Conservation (phyloP, 352 stramenopile genomes). For the Peronospora belbahrii region DNA sequence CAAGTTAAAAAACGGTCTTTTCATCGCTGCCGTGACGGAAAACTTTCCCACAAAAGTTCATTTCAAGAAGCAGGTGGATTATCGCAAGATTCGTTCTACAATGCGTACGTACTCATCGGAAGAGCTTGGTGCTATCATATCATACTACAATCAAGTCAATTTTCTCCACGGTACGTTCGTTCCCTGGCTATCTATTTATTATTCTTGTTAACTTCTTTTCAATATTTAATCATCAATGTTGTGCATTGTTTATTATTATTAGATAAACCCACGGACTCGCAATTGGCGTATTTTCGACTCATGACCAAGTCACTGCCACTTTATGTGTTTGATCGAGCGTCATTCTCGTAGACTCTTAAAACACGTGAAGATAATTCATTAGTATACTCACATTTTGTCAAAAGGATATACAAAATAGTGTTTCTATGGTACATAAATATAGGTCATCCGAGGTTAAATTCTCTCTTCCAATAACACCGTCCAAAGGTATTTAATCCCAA, state of each 20-base stretch:
- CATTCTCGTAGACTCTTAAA: constrained; percentile 54
- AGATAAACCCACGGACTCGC: constrained; percentile 64
- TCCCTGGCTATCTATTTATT: not conserved
- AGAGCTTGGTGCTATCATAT: constrained; percentile 63
- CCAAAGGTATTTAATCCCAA: too few species aligned
- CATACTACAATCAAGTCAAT: constrained; percentile 82
- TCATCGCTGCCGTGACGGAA: constrained; percentile 74
- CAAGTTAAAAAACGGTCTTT: constrained; percentile 73
- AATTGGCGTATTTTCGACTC: constrained; percentile 77
- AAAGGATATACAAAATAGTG: not conserved
- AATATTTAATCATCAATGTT: too few species aligned
- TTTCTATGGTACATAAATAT: too few species aligned
- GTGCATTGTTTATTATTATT: constrained; percentile 3
- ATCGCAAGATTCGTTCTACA: constrained; percentile 59
- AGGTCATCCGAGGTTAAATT: too few species aligned
- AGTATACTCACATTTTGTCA: too few species aligned
- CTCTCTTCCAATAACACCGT: too few species aligned
- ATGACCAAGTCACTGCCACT: constrained; percentile 82
- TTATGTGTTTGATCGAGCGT: constrained; percentile 75
- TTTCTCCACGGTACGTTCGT: constrained; percentile 51
- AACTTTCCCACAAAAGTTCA: constrained; percentile 72
- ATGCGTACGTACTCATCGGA: constrained; percentile 76
- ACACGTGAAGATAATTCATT: constrained; percentile 5
- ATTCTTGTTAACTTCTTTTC: not conserved
- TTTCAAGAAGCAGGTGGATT: constrained; percentile 82